Percentiles rank a stretch among this genome's conserved stretches.
These are phyloP conservation scores for Termitomyces sp. DNA, from an alignment of 768 basidiomycete genomes.

Conservation along the genomic window DNA sequence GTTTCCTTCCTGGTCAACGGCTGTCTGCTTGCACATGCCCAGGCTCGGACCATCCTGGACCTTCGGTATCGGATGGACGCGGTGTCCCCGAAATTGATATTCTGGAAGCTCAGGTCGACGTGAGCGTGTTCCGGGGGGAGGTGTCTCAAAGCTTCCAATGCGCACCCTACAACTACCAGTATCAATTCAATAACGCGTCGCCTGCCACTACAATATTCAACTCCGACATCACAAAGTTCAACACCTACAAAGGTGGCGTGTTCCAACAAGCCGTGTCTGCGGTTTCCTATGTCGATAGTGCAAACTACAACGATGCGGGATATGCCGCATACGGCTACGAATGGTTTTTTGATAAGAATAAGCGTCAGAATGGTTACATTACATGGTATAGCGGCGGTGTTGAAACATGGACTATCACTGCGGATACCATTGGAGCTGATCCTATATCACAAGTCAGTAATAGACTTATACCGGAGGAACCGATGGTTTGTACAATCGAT, in stretches of 20 bases:
- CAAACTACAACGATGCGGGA: slow-evolving; percentile 48
- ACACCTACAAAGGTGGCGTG: slow-evolving; percentile 64
- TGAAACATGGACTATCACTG: slow-evolving; percentile 67
- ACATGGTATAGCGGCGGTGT: slow-evolving; percentile 73
- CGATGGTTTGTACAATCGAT: slow-evolving; percentile 61
- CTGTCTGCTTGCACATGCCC: slow-evolving; percentile 86
- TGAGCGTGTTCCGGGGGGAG: slow-evolving; percentile 43
- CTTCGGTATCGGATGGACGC: slow-evolving; percentile 59
- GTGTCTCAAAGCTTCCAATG: slow-evolving; percentile 80
- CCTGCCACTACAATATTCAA: slow-evolving; percentile 53
- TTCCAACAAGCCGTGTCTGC: slow-evolving; percentile 77
- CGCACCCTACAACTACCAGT: slow-evolving; percentile 74
- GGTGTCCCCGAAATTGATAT: slow-evolving; percentile 93
- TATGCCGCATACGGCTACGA: slow-evolving; percentile 74
- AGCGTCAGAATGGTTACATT: slow-evolving; percentile 68
- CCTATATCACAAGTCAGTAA: slow-evolving; percentile 47
- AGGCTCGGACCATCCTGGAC: slow-evolving; percentile 85
- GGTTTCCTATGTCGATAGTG: slow-evolving; percentile 47
- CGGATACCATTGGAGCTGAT: slow-evolving; percentile 68
- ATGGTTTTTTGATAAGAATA: slow-evolving; percentile 69
- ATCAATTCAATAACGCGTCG: slow-evolving; percentile 50
- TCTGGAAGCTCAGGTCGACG: slow-evolving; percentile 76
- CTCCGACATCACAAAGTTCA: slow-evolving; percentile 44
- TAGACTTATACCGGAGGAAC: slow-evolving; percentile 84
- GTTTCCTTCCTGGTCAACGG: slow-evolving; percentile 82